Conservation (phyloP, 83 land plant genomes). For the Isoetes engelmannii region DNA sequence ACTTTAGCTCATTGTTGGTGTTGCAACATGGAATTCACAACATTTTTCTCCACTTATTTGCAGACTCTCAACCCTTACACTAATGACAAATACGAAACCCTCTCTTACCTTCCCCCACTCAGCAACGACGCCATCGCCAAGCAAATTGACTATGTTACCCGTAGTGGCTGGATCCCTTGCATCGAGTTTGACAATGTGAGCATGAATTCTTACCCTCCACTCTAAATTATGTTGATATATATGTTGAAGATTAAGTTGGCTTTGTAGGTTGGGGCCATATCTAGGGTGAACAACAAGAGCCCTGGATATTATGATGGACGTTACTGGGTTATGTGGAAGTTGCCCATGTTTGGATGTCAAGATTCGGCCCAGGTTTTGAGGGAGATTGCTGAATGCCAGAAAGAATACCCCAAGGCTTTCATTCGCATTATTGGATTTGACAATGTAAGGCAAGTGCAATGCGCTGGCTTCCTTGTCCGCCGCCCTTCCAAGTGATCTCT, state of each 20-base stretch:
- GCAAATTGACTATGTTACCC: conserved; percentile 2
- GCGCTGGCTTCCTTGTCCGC: neutral
- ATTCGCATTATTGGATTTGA: conserved; percentile 8
- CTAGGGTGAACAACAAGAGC: neutral
- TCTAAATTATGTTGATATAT: too few species aligned
- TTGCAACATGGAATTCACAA: too few species aligned
- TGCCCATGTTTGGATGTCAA: neutral
- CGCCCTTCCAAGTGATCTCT: neutral
- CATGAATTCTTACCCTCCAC: too few species aligned
- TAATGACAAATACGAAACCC: conserved; percentile 1
- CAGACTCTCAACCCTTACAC: neutral
- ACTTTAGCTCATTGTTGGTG: too few species aligned
- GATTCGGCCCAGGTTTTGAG: neutral
- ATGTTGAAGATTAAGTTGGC: too few species aligned
- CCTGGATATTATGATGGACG: conserved; percentile 22
- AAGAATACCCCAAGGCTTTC: neutral
- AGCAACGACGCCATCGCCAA: neutral
- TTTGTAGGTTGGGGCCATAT: neutral
- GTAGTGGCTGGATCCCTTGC: conserved; percentile 4
- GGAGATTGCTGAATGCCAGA: conserved; percentile 9
- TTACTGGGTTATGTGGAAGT: conserved; percentile 19
- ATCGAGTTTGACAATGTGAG: neutral
- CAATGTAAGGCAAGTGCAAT: neutral
- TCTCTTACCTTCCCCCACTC: conserved; percentile 12
- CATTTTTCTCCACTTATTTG: neutral